Conservation (phyloP, 1,284 basidiomycete species). For the Retiboletus flavoniger region DNA sequence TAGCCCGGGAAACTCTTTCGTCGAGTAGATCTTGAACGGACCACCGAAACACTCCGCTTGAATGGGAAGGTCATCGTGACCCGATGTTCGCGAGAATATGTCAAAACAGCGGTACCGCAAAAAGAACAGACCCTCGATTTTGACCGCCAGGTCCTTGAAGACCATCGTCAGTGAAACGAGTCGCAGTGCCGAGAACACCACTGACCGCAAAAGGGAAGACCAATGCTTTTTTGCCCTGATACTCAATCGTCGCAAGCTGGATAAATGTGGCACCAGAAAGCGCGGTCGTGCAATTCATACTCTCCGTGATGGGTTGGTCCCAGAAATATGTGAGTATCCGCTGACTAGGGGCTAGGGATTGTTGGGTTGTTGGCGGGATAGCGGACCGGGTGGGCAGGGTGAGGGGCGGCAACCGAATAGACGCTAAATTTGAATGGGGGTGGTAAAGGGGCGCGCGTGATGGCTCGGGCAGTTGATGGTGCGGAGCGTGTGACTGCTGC, state of each 20-base stretch:
- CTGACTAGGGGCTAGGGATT: conserved; percentile 8
- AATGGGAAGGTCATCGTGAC: conserved; percentile 43
- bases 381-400: conserved; percentile 12
- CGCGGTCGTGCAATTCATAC: conserved; percentile 51
- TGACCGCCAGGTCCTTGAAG: conserved; percentile 53
- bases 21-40: conserved; percentile 69
- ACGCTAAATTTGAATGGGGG: conserved; percentile 11
- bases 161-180: conserved; percentile 1
- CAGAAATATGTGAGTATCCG: conserved; percentile 43
- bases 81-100: conserved; percentile 47
- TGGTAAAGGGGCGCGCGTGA: conserved; percentile 21
- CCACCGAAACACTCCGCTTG: conserved; percentile 73
- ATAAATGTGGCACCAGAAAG: conserved; percentile 67
- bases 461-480: conserved; percentile 10
- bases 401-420: conserved; percentile 27
- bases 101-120: conserved; percentile 69
- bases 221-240: conserved; percentile 57
- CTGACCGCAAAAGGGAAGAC: conserved; percentile 73
- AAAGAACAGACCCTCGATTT: conserved; percentile 63
- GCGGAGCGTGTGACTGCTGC: conserved; percentile 10
- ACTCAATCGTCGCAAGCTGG: conserved; percentile 57
- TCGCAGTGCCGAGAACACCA: conserved; percentile 13
- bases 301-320: conserved; percentile 45
- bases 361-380: conserved; percentile 1
- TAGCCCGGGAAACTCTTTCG: conserved; percentile 77